Percentiles rank a stretch among this genome's conserved stretches.
phyloP scores from a whole-genome alignment of 163 green algal genomes.

The Chloroidium sp. region DNA sequence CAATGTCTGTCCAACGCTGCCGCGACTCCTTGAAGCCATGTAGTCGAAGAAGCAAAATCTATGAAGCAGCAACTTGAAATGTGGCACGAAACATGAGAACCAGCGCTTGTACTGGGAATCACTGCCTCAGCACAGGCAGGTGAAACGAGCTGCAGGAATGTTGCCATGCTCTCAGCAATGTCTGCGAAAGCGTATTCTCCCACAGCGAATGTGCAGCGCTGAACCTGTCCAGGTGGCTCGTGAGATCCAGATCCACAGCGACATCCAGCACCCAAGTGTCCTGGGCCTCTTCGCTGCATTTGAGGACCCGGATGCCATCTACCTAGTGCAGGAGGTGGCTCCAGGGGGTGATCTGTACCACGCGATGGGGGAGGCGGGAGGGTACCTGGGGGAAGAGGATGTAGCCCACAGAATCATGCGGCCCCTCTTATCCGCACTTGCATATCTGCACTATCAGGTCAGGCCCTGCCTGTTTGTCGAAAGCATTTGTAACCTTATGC shows the following conservation, averaged over 20 bases:
- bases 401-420: constrained; percentile 21
- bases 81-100: too few species aligned
- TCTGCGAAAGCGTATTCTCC: not conserved
- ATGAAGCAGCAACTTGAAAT: too few species aligned
- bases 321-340: constrained; percentile 39
- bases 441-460: constrained; percentile 34
- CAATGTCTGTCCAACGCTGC: too few species aligned
- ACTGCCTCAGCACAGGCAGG: too few species aligned
- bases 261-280: constrained; percentile 58
- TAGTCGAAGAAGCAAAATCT: too few species aligned
- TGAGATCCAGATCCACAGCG: constrained; percentile 65
- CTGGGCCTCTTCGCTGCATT: constrained; percentile 71
- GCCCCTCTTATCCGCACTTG: constrained; percentile 29
- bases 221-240: constrained; percentile 31
- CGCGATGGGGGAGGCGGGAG: constrained; percentile 27
- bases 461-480: too few species aligned
- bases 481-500: too few species aligned
- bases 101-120: too few species aligned
- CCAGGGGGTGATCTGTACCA: constrained; percentile 32
- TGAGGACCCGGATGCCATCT: constrained; percentile 42
- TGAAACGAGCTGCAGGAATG: too few species aligned
- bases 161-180: too few species aligned
- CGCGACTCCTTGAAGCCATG: too few species aligned
- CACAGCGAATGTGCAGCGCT: not conserved
- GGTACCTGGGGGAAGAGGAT: constrained; percentile 26